phyloP scores from a whole-genome alignment of 306 rosid species.

The Prinsepia uniflora region DNA sequence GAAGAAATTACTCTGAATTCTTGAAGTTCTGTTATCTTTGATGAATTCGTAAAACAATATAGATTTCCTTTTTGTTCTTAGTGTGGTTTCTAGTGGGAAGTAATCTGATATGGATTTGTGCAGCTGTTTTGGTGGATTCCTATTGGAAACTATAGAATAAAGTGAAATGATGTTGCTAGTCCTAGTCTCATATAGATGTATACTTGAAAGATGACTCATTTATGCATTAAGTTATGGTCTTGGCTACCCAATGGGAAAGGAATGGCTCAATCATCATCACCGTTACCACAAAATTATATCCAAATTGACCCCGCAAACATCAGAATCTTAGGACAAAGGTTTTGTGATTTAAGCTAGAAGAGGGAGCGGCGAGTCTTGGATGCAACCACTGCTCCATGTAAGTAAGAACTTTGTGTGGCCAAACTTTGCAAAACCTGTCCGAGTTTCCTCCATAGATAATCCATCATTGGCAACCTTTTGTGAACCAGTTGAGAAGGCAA shows the following conservation, averaged over 20 bases:
- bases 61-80: not conserved
- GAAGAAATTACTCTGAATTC: not conserved
- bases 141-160: conserved; percentile 1
- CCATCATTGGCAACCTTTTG: conserved; percentile 88
- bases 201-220: not conserved
- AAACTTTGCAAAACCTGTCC: conserved; percentile 64
- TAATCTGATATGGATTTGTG: not conserved
- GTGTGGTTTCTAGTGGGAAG: not conserved
- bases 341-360: conserved; percentile 77
- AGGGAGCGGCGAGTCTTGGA: conserved; percentile 87
- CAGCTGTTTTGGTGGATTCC: conserved; percentile 8
- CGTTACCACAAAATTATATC: conserved; percentile 82
- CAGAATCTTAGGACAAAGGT: conserved; percentile 94
- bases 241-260: conserved; percentile 92
- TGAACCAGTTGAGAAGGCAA: conserved; percentile 96
- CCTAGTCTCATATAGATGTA: not conserved
- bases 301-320: conserved; percentile 54
- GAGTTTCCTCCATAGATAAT: conserved; percentile 69
- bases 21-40: too few species aligned
- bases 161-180: not conserved
- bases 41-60: not conserved
- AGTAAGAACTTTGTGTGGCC: conserved; percentile 70
- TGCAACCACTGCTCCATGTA: conserved; percentile 71
- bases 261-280: conserved; percentile 80
- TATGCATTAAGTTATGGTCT: not conserved